Percentiles rank a stretch among this genome's conserved stretches.
Evolutionary conservation across 2,329 filamentous ascomycete species (phyloP).

Genomic region (Aureobasidium sp.): DNA sequence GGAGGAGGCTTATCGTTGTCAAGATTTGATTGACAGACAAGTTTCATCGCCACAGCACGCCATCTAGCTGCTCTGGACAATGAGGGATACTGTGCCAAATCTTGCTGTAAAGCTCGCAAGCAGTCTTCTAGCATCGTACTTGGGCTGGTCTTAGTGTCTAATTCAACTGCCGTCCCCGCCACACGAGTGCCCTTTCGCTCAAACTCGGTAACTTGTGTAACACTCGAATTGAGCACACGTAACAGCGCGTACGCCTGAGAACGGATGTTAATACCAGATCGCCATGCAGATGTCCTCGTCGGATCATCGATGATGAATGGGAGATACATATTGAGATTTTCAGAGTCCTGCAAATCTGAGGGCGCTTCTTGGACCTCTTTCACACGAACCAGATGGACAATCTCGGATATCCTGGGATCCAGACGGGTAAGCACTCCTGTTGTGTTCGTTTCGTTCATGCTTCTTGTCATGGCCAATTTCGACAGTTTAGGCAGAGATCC

Average conservation of each 20-base stretch:
- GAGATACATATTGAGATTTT: constrained; percentile 50
- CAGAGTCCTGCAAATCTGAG: constrained; percentile 15
- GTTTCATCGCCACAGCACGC: constrained; percentile 13
- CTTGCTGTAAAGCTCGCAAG: background rate
- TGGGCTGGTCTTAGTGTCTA: background rate
- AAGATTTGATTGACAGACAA: constrained; percentile 13
- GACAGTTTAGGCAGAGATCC: constrained; percentile 14
- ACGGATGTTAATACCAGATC: constrained; percentile 31
- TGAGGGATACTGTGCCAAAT: background rate
- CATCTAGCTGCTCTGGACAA: constrained; percentile 13
- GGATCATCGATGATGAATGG: constrained; percentile 52
- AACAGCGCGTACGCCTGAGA: constrained; percentile 34
- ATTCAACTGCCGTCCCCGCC: constrained; percentile 12
- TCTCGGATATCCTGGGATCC: constrained; percentile 47
- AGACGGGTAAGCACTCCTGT: constrained; percentile 23
- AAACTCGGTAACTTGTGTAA: constrained; percentile 31
- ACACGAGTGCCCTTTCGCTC: constrained; percentile 29
- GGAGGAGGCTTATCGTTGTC: constrained; percentile 16
- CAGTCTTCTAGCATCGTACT: background rate
- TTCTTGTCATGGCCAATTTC: background rate
- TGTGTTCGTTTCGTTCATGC: background rate
- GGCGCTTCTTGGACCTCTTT: constrained; percentile 20
- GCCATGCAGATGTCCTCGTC: constrained; percentile 37
- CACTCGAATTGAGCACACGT: constrained; percentile 13
- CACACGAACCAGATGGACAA: constrained; percentile 39